Conservation (phyloP, 805 yeast species). For the Metschnikowia aberdeeniae region DNA sequence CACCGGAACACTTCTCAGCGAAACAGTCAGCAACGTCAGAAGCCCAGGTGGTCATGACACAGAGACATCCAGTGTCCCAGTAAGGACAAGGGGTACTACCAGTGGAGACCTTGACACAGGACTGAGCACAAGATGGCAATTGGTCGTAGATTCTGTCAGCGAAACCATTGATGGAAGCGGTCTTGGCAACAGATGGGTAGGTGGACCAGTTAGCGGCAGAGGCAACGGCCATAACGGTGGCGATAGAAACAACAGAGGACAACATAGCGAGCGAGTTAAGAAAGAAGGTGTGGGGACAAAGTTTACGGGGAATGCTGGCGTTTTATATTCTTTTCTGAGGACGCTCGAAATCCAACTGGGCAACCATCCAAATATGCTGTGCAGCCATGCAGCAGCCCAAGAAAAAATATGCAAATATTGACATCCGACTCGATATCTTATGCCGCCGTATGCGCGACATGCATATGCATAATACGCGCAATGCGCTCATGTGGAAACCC, state of each 20-base stretch:
- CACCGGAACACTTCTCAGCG: slow-evolving; percentile 24
- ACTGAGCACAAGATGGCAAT: slow-evolving; percentile 36
- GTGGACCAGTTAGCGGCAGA: slow-evolving; percentile 21
- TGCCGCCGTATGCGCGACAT: slow-evolving; percentile 2
- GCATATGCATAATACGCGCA: neutral
- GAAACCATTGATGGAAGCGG: slow-evolving; percentile 41
- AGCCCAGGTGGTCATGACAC: slow-evolving; percentile 37
- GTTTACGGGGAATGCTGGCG: neutral
- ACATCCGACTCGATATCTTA: slow-evolving; percentile 3
- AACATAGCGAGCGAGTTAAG: slow-evolving; percentile 11
- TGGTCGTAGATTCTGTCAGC: slow-evolving; percentile 33
- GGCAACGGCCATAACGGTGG: slow-evolving; percentile 18
- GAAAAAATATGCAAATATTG: neutral
- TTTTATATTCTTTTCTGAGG: neutral
- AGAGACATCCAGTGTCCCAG: slow-evolving; percentile 46
- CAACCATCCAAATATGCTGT: neutral
- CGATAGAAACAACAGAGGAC: slow-evolving; percentile 11
- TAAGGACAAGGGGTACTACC: slow-evolving; percentile 41
- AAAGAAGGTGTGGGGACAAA: neutral
- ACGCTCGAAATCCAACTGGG: neutral
- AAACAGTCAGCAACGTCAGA: slow-evolving; percentile 34
- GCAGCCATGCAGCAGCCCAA: neutral
- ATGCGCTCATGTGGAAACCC: neutral
- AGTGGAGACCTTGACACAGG: slow-evolving; percentile 30
- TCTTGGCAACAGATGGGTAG: slow-evolving; percentile 34